Conservation (phyloP, 257 asterid genomes). For the Sherardia arvensis region DNA sequence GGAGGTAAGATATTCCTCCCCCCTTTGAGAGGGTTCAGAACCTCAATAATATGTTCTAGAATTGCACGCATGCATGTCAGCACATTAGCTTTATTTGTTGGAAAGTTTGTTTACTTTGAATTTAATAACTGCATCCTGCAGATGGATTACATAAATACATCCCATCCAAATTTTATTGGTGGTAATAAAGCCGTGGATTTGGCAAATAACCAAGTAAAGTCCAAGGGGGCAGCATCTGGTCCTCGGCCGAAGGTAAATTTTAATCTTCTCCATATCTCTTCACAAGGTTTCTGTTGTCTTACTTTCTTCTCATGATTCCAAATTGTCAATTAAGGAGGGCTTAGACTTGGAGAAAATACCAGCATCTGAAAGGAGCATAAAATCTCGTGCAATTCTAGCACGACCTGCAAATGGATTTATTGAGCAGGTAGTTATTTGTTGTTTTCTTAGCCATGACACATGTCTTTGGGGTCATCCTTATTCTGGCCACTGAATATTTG, state of each 20-base stretch:
- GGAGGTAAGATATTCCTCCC: conserved; percentile 44
- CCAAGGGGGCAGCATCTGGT: conserved; percentile 34
- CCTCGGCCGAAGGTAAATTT: conserved; percentile 51
- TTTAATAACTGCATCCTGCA: conserved; percentile 18
- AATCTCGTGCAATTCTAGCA: conserved; percentile 51
- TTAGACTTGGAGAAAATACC: conserved; percentile 56
- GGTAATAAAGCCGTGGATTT: conserved; percentile 83
- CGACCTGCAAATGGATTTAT: conserved; percentile 74
- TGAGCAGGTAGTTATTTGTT: conserved; percentile 50
- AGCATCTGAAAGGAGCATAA: conserved; percentile 47
- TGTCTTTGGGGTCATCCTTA: not conserved
- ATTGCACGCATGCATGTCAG: not conserved
- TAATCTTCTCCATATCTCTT: not conserved
- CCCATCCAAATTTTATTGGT: conserved; percentile 83
- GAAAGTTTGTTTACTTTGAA: not conserved
- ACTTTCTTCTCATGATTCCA: not conserved
- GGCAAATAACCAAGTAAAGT: conserved; percentile 54
- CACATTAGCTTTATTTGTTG: not conserved
- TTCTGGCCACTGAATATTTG: conserved; percentile 7
- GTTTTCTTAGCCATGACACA: not conserved
- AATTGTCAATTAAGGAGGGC: conserved; percentile 41
- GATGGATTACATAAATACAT: conserved; percentile 93
- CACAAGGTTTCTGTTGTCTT: not conserved
- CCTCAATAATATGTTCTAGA: too few species aligned
- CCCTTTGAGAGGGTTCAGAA: not conserved